Evolutionary conservation across 1,284 basidiomycete species (phyloP).

Genomic region (Ganoderma leucocontextum): DNA sequence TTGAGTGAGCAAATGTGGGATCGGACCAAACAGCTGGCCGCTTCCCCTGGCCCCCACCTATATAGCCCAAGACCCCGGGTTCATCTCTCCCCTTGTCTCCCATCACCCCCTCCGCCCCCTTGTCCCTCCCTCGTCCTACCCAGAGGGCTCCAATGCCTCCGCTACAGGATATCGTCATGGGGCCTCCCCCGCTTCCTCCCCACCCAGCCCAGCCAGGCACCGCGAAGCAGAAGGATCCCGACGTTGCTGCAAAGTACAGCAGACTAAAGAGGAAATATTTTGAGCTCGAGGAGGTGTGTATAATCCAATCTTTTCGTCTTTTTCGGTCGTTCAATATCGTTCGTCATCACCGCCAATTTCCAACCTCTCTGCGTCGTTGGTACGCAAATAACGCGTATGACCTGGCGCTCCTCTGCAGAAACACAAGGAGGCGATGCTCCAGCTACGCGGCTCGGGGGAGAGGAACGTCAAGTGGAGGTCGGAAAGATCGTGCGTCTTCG

Average conservation of each 20-base stretch:
- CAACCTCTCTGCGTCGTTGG: constrained; percentile 10
- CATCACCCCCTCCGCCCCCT: constrained; percentile 34
- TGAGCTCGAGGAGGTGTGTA: constrained; percentile 71
- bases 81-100: constrained; percentile 31
- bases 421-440: constrained; percentile 61
- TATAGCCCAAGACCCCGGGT: constrained; percentile 35
- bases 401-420: constrained; percentile 49
- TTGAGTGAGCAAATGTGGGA: constrained; percentile 38
- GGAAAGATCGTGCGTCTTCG: constrained; percentile 62
- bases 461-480: constrained; percentile 64
- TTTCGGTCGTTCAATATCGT: constrained; percentile 9
- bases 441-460: constrained; percentile 63
- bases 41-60: constrained; percentile 38
- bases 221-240: constrained; percentile 49
- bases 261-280: constrained; percentile 68
- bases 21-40: constrained; percentile 43
- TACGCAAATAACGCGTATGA: constrained; percentile 29
- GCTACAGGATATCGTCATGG: constrained; percentile 57
- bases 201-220: constrained; percentile 42
- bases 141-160: constrained; percentile 39
- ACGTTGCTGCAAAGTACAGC: constrained; percentile 66
- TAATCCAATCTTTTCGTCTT: constrained; percentile 18
- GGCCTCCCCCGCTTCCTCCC: constrained; percentile 51
- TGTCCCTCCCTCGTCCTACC: constrained; percentile 27
- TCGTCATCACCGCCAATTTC: constrained; percentile 15